A percentile compares a stretch with the other conserved stretches of the same genome.
These are phyloP conservation scores for Suhomyces sp. DNA, from an alignment of 805 yeast species.

Conservation along the genomic window DNA sequence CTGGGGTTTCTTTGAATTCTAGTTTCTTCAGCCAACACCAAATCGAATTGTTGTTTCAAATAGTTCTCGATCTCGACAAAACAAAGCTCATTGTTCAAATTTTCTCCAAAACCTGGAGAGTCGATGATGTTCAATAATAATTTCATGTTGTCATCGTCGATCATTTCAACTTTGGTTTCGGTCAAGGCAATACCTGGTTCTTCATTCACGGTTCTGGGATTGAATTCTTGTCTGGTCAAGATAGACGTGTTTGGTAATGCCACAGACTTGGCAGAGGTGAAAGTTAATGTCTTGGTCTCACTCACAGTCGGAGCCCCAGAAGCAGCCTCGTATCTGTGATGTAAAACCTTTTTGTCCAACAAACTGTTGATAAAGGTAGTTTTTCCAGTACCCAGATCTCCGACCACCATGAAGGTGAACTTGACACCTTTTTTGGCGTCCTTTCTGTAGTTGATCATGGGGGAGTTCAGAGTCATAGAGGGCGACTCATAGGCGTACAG, in stretches of 20 bases:
- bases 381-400: conserved; percentile 75
- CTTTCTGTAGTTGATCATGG: conserved; percentile 54
- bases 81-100: conserved; percentile 67
- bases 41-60: conserved; percentile 74
- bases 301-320: conserved; percentile 16
- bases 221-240: conserved; percentile 56
- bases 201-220: conserved; percentile 55
- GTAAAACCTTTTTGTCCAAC: conserved; percentile 59
- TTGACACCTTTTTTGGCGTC: conserved; percentile 73
- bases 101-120: conserved; percentile 79
- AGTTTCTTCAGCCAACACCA: conserved; percentile 82
- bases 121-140: conserved; percentile 60
- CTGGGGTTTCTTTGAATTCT: conserved; percentile 83
- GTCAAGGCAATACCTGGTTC: conserved; percentile 80
- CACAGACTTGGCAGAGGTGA: conserved; percentile 57
- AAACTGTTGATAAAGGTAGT: conserved; percentile 72
- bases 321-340: conserved; percentile 52
- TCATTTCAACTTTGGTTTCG: conserved; percentile 58
- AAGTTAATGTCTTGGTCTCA: conserved; percentile 54
- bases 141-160: conserved; percentile 58
- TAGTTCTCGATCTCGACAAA: conserved; percentile 63
- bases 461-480: conserved; percentile 28
- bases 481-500: conserved; percentile 28
- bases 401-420: conserved; percentile 71
- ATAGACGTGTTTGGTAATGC: conserved; percentile 54